Evolutionary conservation across 148 eudicot genomes (phyloP).

Genomic region (Talinum fruticosum): DNA sequence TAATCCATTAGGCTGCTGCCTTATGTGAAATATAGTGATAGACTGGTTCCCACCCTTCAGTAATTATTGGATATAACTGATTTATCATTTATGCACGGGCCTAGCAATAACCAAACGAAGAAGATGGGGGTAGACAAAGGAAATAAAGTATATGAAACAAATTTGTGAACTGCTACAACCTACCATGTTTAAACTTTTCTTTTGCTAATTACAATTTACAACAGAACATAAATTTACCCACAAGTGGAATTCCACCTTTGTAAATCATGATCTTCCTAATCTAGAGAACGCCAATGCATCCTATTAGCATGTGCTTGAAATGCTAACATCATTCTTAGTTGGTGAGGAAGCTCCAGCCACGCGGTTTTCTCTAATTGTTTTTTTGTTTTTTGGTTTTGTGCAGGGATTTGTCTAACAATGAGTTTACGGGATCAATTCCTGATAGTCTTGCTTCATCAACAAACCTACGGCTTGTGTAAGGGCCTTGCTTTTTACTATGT

Average conservation of each 20-base stretch:
- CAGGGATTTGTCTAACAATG: slow-evolving; percentile 80
- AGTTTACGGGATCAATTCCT: slow-evolving; percentile 69
- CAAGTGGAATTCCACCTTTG: not conserved
- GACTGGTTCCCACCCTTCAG: not conserved
- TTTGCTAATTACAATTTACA: not conserved
- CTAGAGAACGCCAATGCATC: not conserved
- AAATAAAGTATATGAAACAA: not conserved
- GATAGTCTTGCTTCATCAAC: slow-evolving; percentile 68
- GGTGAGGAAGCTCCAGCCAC: not conserved
- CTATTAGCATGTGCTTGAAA: not conserved
- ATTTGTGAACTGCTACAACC: not conserved
- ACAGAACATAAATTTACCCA: no score
- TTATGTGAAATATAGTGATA: not conserved
- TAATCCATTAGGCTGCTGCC: not conserved
- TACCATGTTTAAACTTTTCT: not conserved
- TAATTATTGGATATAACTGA: not conserved
- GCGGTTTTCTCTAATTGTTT: slow-evolving; percentile 6
- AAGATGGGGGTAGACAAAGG: not conserved
- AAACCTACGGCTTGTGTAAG: slow-evolving; percentile 83
- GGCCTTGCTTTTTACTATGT: slow-evolving; percentile 12
- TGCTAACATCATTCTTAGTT: not conserved
- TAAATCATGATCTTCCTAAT: not conserved
- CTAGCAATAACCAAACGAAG: not conserved
- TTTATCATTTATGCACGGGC: no score
- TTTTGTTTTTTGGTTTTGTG: slow-evolving; percentile 17